These are phyloP conservation scores for Mycena capillaripes DNA, from an alignment of 768 basidiomycete genomes.

Conservation along the genomic window DNA sequence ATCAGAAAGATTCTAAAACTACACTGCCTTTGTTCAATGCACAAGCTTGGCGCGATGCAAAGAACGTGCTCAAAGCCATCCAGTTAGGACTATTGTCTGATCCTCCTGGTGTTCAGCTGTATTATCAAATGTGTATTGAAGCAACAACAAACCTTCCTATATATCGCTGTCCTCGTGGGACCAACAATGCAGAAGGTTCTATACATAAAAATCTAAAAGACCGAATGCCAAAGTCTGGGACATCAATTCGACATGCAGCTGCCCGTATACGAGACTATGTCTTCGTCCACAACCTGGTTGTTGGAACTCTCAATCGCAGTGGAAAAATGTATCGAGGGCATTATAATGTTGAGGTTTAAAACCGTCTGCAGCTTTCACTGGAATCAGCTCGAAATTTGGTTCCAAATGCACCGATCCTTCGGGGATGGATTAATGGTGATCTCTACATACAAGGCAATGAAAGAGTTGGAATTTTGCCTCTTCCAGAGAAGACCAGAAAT, in stretches of 20 bases:
- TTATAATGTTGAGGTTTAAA: slow-evolving; percentile 5
- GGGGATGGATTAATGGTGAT: slow-evolving; percentile 10
- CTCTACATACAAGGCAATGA: background rate
- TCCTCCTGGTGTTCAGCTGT: background rate
- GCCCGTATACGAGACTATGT: background rate
- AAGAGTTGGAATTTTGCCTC: slow-evolving; percentile 8
- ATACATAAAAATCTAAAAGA: background rate
- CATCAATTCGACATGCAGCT: slow-evolving; percentile 8
- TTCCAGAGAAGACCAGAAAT: background rate
- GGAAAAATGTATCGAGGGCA: slow-evolving; percentile 9
- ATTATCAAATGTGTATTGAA: too few species aligned
- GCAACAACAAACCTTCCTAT: background rate
- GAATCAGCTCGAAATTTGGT: background rate
- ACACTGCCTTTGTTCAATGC: too few species aligned
- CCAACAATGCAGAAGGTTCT: slow-evolving; percentile 12
- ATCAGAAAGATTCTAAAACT: too few species aligned
- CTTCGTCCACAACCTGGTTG: background rate
- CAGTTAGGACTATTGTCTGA: too few species aligned
- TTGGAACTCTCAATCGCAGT: slow-evolving; percentile 20
- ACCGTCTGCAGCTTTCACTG: background rate
- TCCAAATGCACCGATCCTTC: background rate
- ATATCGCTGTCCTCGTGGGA: background rate
- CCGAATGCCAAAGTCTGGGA: slow-evolving; percentile 25
- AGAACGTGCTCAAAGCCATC: too few species aligned
- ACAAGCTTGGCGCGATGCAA: too few species aligned